Conservation (phyloP, 768 basidiomycete genomes). For the Mycena filopes region DNA sequence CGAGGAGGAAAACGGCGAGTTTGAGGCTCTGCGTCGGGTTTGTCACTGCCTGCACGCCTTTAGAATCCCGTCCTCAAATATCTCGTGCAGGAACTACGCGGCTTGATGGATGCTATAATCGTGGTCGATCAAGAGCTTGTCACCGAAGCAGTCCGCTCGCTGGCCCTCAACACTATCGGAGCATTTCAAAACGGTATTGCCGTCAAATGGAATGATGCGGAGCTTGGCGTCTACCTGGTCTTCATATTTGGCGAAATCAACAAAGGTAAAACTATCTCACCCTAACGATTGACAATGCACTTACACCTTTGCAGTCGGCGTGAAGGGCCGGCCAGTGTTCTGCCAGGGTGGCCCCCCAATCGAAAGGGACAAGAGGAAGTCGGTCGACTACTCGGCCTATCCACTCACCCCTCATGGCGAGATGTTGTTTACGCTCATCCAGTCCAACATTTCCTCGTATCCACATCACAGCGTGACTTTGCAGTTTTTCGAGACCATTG, state of each 20-base stretch:
- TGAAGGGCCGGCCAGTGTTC: conserved; percentile 87
- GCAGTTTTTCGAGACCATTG: conserved; percentile 92
- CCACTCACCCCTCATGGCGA: conserved; percentile 92
- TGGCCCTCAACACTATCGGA: conserved; percentile 80
- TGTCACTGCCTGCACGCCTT: conserved; percentile 25
- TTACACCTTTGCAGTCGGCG: conserved; percentile 59
- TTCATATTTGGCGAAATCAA: conserved; percentile 94
- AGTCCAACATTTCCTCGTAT: conserved; percentile 83
- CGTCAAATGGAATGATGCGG: conserved; percentile 92
- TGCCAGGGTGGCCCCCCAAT: conserved; percentile 74
- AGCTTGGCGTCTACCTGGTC: conserved; percentile 92
- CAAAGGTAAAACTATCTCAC: conserved; percentile 68
- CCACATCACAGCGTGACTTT: conserved; percentile 86
- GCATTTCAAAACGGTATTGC: conserved; percentile 70
- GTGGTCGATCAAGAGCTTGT: conserved; percentile 89
- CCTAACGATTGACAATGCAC: background rate
- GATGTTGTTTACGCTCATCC: conserved; percentile 85
- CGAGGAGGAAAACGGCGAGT: conserved; percentile 86
- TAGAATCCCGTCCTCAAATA: conserved; percentile 2
- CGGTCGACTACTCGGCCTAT: conserved; percentile 78
- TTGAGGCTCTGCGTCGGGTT: conserved; percentile 89
- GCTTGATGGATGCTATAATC: conserved; percentile 87
- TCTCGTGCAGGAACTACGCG: conserved; percentile 76
- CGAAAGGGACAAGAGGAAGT: conserved; percentile 74
- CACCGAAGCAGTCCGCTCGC: conserved; percentile 75